Base-by-base conservation (phyloP, 352 stramenopile species). In the Phytophthora niederhauseri region DNA sequence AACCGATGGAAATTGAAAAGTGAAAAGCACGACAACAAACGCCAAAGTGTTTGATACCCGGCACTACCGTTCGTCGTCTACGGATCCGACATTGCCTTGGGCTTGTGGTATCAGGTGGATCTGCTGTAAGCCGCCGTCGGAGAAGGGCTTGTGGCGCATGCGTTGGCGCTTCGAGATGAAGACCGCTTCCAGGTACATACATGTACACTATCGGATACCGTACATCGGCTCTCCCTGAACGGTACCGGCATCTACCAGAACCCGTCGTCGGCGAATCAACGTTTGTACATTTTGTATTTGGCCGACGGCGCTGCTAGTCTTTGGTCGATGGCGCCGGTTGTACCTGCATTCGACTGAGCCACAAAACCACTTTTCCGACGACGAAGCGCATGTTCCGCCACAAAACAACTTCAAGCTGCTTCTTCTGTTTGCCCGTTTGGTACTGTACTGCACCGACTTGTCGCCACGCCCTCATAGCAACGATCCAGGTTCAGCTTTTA, bases 1-100 rank as follows among this genome's bases (percentile, higher is more conserved):
- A 45, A 53, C 24, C 51, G 51, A 64, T 60, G 61, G 49, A 12
- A 65, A 75, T 64, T 64, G 52, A 8, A 68, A 56, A 74, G 64
- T 76, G 54, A 24, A 52, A 63, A 70, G 57, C 24, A 26, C 24
- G 6, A 15, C 6, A 6, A 19, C 11, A n/a, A 20, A 4, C 38
- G 38, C 11, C 11, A 15, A 41, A 48, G 38, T 48, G 7, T 15
- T n/a, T 19, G 38, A 48, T 15, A 1, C 38, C 38, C 9, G 38
- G 6, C 38, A 9, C 36, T 36, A 8, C 9, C 11, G 34, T 41
- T 41, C 34, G 34, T 41, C 34, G 34, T 41, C 34, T 41, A 41
- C 34, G 11, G 34, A 17, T 41, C 34, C 34, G 34, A 15, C 34
- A 41, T 41, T 9, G 12, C 31, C 9, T 17, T 15, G 34, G 34